phyloP scores from a whole-genome alignment of 1,284 basidiomycete species.

The Tilletia walkeri region DNA sequence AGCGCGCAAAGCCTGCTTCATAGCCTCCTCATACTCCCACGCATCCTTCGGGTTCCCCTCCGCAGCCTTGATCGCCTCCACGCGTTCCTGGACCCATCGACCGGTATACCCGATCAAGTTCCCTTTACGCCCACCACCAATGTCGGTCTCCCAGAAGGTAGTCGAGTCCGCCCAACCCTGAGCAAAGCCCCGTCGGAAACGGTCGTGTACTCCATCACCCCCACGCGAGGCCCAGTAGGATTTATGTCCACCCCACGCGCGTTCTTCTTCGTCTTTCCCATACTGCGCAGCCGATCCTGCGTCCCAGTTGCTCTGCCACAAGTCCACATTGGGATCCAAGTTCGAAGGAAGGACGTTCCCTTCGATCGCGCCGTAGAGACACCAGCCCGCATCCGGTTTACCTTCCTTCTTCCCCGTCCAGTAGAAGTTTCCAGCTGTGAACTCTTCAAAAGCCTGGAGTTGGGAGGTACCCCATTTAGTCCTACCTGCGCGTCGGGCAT shows the following conservation, averaged over 20 bases:
- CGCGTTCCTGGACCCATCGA: conserved; percentile 19
- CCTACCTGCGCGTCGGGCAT: conserved; percentile 53
- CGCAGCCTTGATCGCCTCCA: conserved; percentile 55
- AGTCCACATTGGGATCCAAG: conserved; percentile 33
- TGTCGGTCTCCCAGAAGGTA: conserved; percentile 17
- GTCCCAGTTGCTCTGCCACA: conserved; percentile 21
- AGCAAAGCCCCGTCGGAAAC: conserved; percentile 19
- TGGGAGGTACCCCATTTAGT: conserved; percentile 65
- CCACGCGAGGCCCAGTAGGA: conserved; percentile 25
- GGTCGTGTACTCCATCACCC: conserved; percentile 17
- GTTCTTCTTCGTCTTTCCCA: conserved; percentile 19
- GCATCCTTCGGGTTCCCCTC: conserved; percentile 62
- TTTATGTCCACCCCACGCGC: conserved; percentile 22
- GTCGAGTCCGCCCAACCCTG: conserved; percentile 20
- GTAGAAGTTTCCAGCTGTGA: conserved; percentile 76
- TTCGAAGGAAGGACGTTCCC: conserved; percentile 65
- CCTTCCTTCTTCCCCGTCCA: conserved; percentile 82
- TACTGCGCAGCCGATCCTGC: conserved; percentile 8
- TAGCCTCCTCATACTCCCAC: conserved; percentile 61
- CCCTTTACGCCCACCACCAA: background rate
- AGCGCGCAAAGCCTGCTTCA: conserved; percentile 60
- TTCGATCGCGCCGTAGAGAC: conserved; percentile 68
- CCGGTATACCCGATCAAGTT: conserved; percentile 20
- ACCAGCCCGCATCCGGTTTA: conserved; percentile 73
- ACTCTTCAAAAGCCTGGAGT: conserved; percentile 67